These are phyloP conservation scores for Warburgia ugandensis DNA, from an alignment of 164 flowering plant genomes.

Conservation along the genomic window DNA sequence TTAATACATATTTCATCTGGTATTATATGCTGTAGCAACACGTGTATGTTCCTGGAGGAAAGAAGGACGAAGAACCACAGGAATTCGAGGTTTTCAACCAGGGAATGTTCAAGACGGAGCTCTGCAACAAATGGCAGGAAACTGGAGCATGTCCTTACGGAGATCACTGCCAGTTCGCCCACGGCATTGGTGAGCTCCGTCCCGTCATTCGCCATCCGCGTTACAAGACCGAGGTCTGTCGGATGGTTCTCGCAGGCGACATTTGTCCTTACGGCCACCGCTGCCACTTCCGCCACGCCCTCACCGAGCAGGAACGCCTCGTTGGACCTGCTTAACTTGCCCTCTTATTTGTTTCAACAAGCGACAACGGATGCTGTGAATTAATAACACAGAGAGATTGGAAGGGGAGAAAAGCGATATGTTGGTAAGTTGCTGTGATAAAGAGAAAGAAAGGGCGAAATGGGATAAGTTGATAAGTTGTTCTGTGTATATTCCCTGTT, in stretches of 20 bases:
- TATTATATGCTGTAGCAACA: constrained; percentile 36
- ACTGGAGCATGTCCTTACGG: constrained; percentile 78
- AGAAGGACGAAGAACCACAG: constrained; percentile 43
- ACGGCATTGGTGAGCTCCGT: constrained; percentile 82
- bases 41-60: constrained; percentile 49
- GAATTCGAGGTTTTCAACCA: constrained; percentile 78
- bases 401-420: neutral
- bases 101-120: constrained; percentile 87
- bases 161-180: constrained; percentile 82
- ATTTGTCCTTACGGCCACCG: constrained; percentile 89
- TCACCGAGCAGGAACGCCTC: constrained; percentile 59
- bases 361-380: neutral
- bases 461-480: too few species aligned
- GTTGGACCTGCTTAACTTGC: constrained; percentile 12
- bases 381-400: neutral
- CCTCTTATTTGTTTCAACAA: neutral
- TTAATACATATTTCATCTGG: too few species aligned
- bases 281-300: constrained; percentile 88
- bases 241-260: constrained; percentile 78
- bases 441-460: neutral
- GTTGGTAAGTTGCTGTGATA: neutral
- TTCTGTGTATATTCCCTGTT: too few species aligned
- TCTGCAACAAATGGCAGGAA: constrained; percentile 95
- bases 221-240: constrained; percentile 91
- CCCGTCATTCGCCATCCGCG: constrained; percentile 94